Percentiles rank a stretch among this genome's conserved stretches.
Conservation (phyloP, 2,329 filamentous ascomycete species). For the Xylaria arbuscula region DNA sequence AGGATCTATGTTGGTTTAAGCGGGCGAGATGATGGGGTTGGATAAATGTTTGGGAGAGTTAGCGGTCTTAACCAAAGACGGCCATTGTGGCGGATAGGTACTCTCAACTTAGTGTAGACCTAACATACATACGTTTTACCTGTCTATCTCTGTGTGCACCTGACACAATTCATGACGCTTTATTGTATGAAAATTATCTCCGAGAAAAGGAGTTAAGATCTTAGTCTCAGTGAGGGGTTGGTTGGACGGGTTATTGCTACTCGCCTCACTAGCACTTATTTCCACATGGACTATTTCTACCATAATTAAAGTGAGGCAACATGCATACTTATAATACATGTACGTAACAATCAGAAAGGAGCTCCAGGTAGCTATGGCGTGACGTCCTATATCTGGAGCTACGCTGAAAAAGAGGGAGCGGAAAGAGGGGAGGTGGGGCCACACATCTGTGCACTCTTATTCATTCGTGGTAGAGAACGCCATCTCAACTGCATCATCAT, state of each 20-base stretch:
- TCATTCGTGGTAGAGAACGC: background rate
- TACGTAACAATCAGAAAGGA: background rate
- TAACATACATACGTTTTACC: slow-evolving; percentile 1
- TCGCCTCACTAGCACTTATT: too few species aligned
- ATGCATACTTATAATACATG: background rate
- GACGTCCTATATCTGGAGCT: background rate
- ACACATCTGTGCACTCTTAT: background rate
- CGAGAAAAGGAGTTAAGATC: background rate
- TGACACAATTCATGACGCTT: background rate
- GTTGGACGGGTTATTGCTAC: background rate
- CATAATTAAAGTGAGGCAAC: too few species aligned
- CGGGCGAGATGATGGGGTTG: background rate
- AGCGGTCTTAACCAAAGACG: background rate
- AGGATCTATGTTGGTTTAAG: background rate
- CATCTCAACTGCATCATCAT: background rate
- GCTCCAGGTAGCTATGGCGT: slow-evolving; percentile 7
- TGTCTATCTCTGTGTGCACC: background rate
- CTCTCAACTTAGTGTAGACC: slow-evolving; percentile 35
- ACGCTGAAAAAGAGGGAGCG: background rate
- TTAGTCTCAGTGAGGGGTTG: background rate
- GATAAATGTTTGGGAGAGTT: slow-evolving; percentile 9
- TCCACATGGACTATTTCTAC: too few species aligned
- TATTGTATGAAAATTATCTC: background rate
- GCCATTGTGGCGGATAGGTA: slow-evolving; percentile 14
- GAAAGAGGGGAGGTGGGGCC: slow-evolving; percentile 9